Percentiles rank a stretch among this genome's conserved stretches.
These are phyloP conservation scores for Fusarium redolens DNA, from an alignment of 2,329 filamentous ascomycete species.

Conservation along the genomic window DNA sequence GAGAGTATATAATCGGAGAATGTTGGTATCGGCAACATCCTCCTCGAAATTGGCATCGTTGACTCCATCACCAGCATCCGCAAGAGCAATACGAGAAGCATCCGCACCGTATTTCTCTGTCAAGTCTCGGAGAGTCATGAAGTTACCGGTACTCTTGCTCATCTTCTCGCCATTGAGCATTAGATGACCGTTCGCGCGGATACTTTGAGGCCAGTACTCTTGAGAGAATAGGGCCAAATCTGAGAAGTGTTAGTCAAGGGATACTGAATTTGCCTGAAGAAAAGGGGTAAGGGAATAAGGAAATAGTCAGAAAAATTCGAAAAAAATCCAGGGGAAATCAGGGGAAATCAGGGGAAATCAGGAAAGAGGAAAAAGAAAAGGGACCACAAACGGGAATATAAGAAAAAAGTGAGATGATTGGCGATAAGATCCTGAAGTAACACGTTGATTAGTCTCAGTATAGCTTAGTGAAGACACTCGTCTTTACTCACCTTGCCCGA, in stretches of 20 bases:
- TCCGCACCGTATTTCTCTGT: conserved; percentile 95
- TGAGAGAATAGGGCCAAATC: conserved; percentile 86
- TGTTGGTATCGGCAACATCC: conserved; percentile 90
- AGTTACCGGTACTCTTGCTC: conserved; percentile 97
- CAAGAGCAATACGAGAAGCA: conserved; percentile 88
- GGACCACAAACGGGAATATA: not conserved
- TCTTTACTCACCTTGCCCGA: conserved; percentile 74
- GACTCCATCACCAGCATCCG: conserved; percentile 93
- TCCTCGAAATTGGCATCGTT: conserved; percentile 98
- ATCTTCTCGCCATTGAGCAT: conserved; percentile 98
- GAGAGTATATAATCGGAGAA: conserved; percentile 83
- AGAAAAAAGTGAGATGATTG: too few relatives aligned
- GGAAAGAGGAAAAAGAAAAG: not conserved
- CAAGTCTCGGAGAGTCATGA: conserved; percentile 88
- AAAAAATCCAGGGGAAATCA: not conserved
- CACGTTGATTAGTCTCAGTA: not conserved
- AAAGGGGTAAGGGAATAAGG: not conserved
- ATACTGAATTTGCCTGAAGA: not conserved
- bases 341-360: not conserved
- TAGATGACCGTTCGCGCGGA: conserved; percentile 92
- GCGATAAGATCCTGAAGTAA: too few relatives aligned
- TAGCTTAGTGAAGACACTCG: not conserved
- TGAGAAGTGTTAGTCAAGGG: not conserved
- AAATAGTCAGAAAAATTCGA: not conserved
- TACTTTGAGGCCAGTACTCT: conserved; percentile 87